Evolutionary conservation across 192 early-diverging fungal genomes (phyloP).

Genomic region (Podila clonocystis): DNA sequence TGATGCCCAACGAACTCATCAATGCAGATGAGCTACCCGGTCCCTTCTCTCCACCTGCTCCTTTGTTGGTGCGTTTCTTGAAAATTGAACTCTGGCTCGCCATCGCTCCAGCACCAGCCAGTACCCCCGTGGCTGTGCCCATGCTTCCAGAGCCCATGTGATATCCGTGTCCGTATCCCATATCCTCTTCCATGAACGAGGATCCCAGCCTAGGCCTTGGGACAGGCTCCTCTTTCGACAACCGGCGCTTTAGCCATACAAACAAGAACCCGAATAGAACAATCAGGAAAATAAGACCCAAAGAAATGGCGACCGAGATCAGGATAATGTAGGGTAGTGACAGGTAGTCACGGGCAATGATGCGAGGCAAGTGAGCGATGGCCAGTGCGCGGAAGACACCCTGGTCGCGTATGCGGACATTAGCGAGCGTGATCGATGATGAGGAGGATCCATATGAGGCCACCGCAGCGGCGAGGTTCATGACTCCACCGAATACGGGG

Average conservation of each 20-base stretch:
- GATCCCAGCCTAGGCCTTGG: slow-evolving; percentile 15
- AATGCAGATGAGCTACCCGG: slow-evolving; percentile 3
- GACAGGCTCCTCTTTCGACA: neutral
- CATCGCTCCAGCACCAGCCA: neutral
- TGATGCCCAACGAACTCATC: slow-evolving; percentile 12
- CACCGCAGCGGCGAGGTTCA: neutral
- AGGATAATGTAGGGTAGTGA: slow-evolving; percentile 72
- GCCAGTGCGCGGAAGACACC: slow-evolving; percentile 37
- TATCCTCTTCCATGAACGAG: slow-evolving; percentile 29
- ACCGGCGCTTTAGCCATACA: slow-evolving; percentile 28
- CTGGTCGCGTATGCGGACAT: slow-evolving; percentile 26
- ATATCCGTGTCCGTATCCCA: neutral
- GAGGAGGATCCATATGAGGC: neutral
- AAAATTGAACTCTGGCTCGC: neutral
- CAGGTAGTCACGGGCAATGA: slow-evolving; percentile 37
- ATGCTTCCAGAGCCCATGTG: neutral
- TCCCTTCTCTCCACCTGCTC: neutral
- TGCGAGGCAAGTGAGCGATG: slow-evolving; percentile 36
- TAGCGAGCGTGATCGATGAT: neutral
- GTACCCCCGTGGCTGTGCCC: neutral
- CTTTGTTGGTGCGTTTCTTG: neutral
- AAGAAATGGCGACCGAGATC: slow-evolving; percentile 74
- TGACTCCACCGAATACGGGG: neutral
- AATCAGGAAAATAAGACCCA: slow-evolving; percentile 71
- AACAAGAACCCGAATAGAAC: slow-evolving; percentile 67